Evolutionary conservation across 2,329 filamentous ascomycete species (phyloP).

Genomic region (Falciphora oryzae): DNA sequence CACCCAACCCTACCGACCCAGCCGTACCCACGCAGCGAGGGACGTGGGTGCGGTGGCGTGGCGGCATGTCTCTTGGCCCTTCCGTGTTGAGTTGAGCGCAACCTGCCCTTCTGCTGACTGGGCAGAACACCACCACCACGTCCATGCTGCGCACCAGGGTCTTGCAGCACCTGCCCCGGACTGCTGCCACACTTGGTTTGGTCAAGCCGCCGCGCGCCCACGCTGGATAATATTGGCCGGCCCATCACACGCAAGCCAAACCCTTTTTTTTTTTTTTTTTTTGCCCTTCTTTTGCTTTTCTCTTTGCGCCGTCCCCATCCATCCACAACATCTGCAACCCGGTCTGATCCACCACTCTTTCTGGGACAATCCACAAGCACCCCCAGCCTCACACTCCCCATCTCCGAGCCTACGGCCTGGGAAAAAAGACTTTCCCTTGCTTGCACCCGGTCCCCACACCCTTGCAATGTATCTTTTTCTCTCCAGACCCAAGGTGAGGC

Average conservation of each 20-base stretch:
- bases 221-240: not conserved
- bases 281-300: slow-evolving; percentile 5
- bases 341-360: slow-evolving; percentile 16
- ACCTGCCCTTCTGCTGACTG: not conserved
- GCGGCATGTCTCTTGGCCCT: not conserved
- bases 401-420: slow-evolving; percentile 18
- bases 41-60: not conserved
- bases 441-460: not conserved
- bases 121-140: not conserved
- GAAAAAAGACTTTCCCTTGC: not conserved
- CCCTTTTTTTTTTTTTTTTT: not conserved
- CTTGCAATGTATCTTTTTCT: not conserved
- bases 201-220: slow-evolving; percentile 4
- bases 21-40: too few species aligned
- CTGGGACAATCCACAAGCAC: slow-evolving; percentile 11
- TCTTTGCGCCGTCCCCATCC: not conserved
- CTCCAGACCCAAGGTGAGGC: not conserved
- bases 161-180: not conserved
- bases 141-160: not conserved
- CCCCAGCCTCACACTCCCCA: slow-evolving; percentile 18
- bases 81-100: not conserved
- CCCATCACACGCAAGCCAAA: slow-evolving; percentile 12
- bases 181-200: not conserved
- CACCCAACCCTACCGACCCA: not conserved
- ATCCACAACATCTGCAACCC: slow-evolving; percentile 14